Evolutionary conservation across 805 yeast species (phyloP).

Genomic region (Kodamaea lidongshanica): DNA sequence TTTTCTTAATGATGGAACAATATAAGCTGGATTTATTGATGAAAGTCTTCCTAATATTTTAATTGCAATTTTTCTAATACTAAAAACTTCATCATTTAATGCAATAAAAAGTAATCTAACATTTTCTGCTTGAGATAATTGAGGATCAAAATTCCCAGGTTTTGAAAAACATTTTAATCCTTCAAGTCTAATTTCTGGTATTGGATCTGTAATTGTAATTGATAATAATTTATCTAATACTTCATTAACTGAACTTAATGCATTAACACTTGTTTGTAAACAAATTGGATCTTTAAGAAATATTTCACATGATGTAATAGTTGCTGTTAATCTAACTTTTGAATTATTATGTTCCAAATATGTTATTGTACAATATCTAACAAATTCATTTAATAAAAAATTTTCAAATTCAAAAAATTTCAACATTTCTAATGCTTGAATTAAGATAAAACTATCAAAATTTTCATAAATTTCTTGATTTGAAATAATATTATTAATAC

Average conservation of each 20-base stretch:
- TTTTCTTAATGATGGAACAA: constrained; percentile 87
- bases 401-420: constrained; percentile 68
- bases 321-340: constrained; percentile 76
- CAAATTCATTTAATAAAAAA: constrained; percentile 79
- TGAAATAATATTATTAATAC: constrained; percentile 28
- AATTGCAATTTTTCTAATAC: constrained; percentile 72
- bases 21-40: constrained; percentile 86
- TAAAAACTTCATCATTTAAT: constrained; percentile 83
- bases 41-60: constrained; percentile 79
- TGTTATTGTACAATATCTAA: constrained; percentile 72
- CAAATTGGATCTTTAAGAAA: constrained; percentile 79
- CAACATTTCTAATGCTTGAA: constrained; percentile 75
- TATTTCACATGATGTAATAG: constrained; percentile 72
- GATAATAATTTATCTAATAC: constrained; percentile 77
- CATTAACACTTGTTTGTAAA: constrained; percentile 71
- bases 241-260: constrained; percentile 76
- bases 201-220: constrained; percentile 82
- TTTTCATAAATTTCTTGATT: constrained; percentile 29
- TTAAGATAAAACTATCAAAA: constrained; percentile 44
- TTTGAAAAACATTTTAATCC: constrained; percentile 58
- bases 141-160: constrained; percentile 78
- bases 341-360: constrained; percentile 78
- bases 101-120: constrained; percentile 81
- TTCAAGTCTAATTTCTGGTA: constrained; percentile 76
- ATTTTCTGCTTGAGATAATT: constrained; percentile 88